Evolutionary conservation across 176 grass and related monocot genomes (phyloP).

Genomic region (Cocos nucifera): DNA sequence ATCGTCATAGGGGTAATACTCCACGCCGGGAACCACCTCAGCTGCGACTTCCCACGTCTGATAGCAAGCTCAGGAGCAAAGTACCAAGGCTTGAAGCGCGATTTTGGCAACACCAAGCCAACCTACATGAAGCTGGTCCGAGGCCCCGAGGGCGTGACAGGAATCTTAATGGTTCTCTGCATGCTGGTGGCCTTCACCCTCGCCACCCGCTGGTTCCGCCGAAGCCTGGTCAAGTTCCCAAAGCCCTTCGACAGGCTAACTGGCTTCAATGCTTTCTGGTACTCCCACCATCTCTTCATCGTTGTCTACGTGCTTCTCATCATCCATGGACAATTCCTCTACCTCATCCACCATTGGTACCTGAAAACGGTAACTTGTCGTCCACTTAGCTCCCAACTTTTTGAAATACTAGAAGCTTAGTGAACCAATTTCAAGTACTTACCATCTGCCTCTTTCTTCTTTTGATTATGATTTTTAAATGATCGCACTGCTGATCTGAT

Average conservation of each 20-base stretch:
- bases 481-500: no score
- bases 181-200: constrained; percentile 96
- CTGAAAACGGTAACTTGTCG: constrained; percentile 52
- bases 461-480: no score
- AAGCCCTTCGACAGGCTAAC: constrained; percentile 89
- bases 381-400: no score
- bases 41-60: constrained; percentile 84
- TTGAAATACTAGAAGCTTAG: neutral
- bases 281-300: constrained; percentile 88
- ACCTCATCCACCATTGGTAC: constrained; percentile 79
- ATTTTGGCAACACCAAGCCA: constrained; percentile 76
- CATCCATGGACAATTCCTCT: constrained; percentile 76
- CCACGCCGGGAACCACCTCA: constrained; percentile 81
- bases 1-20: constrained; percentile 84
- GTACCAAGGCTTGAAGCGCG: constrained; percentile 47
- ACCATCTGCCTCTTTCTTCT: neutral
- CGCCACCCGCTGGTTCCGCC: constrained; percentile 86
- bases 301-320: constrained; percentile 79
- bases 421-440: neutral
- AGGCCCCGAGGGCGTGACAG: constrained; percentile 81
- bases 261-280: constrained; percentile 99
- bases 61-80: constrained; percentile 42
- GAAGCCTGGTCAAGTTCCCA: constrained; percentile 83
- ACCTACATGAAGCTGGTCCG: constrained; percentile 61
- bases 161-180: constrained; percentile 85